Conservation (phyloP, 805 yeast genomes). For the Cyberlindnera samutprakarnensis region DNA sequence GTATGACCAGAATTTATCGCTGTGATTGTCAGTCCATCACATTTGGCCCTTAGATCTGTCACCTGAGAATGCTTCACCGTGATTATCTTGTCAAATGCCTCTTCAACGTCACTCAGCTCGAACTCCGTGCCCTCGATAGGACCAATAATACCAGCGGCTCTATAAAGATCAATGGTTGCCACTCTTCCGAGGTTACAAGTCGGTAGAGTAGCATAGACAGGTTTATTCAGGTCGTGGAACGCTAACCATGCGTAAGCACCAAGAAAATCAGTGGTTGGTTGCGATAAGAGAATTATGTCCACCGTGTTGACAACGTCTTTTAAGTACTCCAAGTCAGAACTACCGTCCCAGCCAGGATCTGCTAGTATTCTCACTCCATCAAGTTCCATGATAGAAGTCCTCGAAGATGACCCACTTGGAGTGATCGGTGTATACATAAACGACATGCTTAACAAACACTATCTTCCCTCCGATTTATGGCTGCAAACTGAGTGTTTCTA, state of each 20-base stretch:
- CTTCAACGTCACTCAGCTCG: slow-evolving; percentile 71
- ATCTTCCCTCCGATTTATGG: no score
- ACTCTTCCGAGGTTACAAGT: slow-evolving; percentile 80
- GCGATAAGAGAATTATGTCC: slow-evolving; percentile 76
- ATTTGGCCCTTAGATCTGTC: slow-evolving; percentile 49
- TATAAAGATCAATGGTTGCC: slow-evolving; percentile 75
- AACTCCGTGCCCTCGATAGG: slow-evolving; percentile 50
- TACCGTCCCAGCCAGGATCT: slow-evolving; percentile 74
- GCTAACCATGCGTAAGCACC: slow-evolving; percentile 75
- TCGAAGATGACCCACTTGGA: slow-evolving; percentile 13
- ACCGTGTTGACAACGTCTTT: slow-evolving; percentile 38
- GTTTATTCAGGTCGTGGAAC: slow-evolving; percentile 54
- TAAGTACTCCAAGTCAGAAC: slow-evolving; percentile 32
- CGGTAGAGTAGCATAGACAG: slow-evolving; percentile 86
- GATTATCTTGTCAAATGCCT: slow-evolving; percentile 62
- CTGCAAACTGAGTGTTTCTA: no score
- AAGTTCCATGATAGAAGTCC: slow-evolving; percentile 48
- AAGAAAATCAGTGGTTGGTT: slow-evolving; percentile 69
- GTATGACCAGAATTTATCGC: slow-evolving; percentile 91
- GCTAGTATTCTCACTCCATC: slow-evolving; percentile 53
- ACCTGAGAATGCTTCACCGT: slow-evolving; percentile 78
- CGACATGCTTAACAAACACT: slow-evolving; percentile 20
- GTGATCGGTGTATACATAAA: slow-evolving; percentile 23
- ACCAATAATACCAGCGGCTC: slow-evolving; percentile 68
- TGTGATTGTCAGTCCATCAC: slow-evolving; percentile 56